Conservation (phyloP, 495 filamentous ascomycete species). For the Neurospora pannonica region DNA sequence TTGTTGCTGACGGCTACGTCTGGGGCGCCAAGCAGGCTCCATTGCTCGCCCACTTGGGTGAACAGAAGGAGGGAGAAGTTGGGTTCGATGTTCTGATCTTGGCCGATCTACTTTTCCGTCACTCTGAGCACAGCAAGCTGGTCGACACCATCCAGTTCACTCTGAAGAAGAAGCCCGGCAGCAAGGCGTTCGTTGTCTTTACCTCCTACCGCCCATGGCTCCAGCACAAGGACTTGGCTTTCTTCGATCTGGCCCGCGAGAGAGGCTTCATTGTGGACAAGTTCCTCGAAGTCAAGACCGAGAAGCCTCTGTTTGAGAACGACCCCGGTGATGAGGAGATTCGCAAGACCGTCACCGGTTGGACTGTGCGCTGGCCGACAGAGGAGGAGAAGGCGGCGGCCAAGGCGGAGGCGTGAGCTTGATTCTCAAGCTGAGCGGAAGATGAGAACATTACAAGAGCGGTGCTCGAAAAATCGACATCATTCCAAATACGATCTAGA, state of each 20-base stretch:
- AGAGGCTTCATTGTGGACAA: slow-evolving; percentile 65
- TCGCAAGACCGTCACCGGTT: slow-evolving; percentile 73
- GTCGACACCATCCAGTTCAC: slow-evolving; percentile 57
- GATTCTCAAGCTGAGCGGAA: background rate
- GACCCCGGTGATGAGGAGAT: slow-evolving; percentile 73
- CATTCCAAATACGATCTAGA: background rate
- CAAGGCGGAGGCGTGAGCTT: background rate
- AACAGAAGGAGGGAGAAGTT: background rate
- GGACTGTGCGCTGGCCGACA: slow-evolving; percentile 47
- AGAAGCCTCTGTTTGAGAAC: slow-evolving; percentile 76
- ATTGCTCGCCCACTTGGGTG: slow-evolving; percentile 41
- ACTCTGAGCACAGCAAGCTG: slow-evolving; percentile 72
- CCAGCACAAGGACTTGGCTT: slow-evolving; percentile 68
- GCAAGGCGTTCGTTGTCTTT: slow-evolving; percentile 78
- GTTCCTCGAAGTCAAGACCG: slow-evolving; percentile 71
- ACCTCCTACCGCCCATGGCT: slow-evolving; percentile 90
- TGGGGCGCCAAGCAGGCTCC: slow-evolving; percentile 58
- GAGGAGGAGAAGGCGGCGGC: slow-evolving; percentile 10
- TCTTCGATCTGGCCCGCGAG: slow-evolving; percentile 66
- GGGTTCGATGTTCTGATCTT: slow-evolving; percentile 76
- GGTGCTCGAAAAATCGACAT: background rate
- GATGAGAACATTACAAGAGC: background rate
- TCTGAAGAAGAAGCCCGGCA: slow-evolving; percentile 41
- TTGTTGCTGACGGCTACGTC: slow-evolving; percentile 56
- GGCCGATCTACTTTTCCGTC: slow-evolving; percentile 82